These are phyloP conservation scores for Pyrenula massariospora DNA, from an alignment of 495 filamentous ascomycete species.

Conservation along the genomic window DNA sequence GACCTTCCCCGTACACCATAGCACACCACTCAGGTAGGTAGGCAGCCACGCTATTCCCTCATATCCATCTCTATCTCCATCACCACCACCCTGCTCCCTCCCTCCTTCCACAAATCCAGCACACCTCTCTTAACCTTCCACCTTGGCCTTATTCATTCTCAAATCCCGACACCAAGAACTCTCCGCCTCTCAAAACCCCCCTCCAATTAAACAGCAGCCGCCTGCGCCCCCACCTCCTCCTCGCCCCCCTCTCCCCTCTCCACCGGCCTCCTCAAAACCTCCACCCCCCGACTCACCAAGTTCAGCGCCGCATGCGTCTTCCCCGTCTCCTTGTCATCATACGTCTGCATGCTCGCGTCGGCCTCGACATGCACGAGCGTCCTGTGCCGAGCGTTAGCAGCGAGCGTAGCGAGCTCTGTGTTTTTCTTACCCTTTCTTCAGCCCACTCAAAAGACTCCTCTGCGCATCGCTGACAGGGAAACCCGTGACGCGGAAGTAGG, in stretches of 20 bases:
- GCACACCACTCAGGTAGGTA: no score
- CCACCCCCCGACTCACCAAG: slow-evolving; percentile 52
- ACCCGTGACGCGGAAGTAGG: slow-evolving; percentile 63
- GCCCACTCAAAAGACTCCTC: slow-evolving; percentile 40
- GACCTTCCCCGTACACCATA: no score
- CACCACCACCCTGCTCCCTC: no score
- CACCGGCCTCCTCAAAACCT: neutral
- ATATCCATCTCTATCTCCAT: no score
- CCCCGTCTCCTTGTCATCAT: slow-evolving; percentile 48
- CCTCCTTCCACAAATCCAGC: no score
- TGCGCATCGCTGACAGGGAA: slow-evolving; percentile 35
- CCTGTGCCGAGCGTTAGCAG: slow-evolving; percentile 21
- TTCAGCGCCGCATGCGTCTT: slow-evolving; percentile 41
- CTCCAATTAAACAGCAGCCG: neutral
- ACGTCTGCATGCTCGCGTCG: slow-evolving; percentile 45
- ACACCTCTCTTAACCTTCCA: no score
- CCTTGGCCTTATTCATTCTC: no score
- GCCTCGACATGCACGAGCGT: slow-evolving; percentile 64
- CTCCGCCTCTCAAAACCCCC: no score
- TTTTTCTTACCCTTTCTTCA: slow-evolving; percentile 62
- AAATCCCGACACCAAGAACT: no score
- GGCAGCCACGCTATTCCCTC: no score
- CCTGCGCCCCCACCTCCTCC: neutral
- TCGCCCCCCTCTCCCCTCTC: neutral
- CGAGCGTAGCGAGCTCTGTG: neutral